Conservation (phyloP, 208 protist genomes). For the Phytomonas sp. region DNA sequence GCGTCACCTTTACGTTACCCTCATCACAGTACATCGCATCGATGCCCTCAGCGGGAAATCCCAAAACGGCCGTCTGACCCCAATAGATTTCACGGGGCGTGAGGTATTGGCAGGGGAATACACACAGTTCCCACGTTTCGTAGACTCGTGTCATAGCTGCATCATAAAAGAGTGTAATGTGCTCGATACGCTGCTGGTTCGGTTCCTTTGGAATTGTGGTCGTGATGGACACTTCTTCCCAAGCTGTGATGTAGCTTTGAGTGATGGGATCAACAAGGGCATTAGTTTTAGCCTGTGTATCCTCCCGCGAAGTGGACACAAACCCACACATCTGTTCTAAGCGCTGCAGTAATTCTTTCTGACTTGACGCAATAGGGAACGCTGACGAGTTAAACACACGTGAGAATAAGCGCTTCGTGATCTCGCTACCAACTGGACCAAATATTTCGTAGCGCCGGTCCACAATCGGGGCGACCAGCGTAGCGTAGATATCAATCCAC, state of each 20-base stretch:
- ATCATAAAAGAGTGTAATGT: slow-evolving; percentile 74
- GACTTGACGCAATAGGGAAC: slow-evolving; percentile 26
- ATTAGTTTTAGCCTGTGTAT: slow-evolving; percentile 54
- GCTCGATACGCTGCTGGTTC: slow-evolving; percentile 57
- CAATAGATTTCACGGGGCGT: slow-evolving; percentile 70
- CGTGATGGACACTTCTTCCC: slow-evolving; percentile 69
- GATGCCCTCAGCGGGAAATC: slow-evolving; percentile 51
- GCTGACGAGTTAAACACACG: slow-evolving; percentile 49
- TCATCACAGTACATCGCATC: slow-evolving; percentile 75
- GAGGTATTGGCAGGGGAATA: slow-evolving; percentile 65
- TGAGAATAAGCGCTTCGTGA: slow-evolving; percentile 56
- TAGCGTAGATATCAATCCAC: slow-evolving; percentile 47
- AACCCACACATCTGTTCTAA: slow-evolving; percentile 66
- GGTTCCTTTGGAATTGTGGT: slow-evolving; percentile 41
- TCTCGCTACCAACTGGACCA: slow-evolving; percentile 43
- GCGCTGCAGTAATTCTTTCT: slow-evolving; percentile 35
- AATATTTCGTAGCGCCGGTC: slow-evolving; percentile 83
- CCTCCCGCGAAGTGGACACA: slow-evolving; percentile 27
- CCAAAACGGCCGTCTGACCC: slow-evolving; percentile 75
- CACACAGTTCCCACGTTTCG: slow-evolving; percentile 80
- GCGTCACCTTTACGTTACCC: slow-evolving; percentile 29
- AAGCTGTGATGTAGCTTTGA: slow-evolving; percentile 68
- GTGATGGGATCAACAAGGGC: slow-evolving; percentile 79
- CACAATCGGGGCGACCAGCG: slow-evolving; percentile 52
- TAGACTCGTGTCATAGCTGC: slow-evolving; percentile 56